phyloP scores from a whole-genome alignment of 345 rosid species.

The Excoecaria cochinchinensis region DNA sequence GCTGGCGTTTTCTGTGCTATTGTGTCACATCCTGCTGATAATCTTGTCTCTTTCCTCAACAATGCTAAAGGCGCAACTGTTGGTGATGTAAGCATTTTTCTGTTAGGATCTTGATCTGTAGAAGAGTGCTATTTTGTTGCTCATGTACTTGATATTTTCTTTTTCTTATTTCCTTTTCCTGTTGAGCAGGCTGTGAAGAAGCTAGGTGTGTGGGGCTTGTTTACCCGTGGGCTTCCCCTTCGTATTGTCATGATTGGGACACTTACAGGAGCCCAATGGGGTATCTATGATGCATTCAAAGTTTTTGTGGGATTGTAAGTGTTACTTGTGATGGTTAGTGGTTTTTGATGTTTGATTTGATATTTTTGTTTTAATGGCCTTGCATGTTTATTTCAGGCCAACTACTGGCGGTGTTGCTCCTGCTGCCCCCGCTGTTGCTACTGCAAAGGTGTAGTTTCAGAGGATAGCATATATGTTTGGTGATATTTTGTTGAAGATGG shows the following conservation, averaged over 20 bases:
- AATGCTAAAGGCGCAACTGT: constrained; percentile 96
- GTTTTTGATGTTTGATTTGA: background rate
- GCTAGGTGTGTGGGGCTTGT: constrained; percentile 84
- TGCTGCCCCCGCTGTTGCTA: constrained; percentile 31
- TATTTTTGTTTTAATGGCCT: background rate
- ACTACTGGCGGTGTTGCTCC: constrained; percentile 88
- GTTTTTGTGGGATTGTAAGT: constrained; percentile 98
- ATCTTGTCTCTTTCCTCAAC: constrained; percentile 95
- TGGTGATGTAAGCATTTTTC: constrained; percentile 67
- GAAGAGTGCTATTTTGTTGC: background rate
- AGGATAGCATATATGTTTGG: background rate
- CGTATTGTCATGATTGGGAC: constrained; percentile 99
- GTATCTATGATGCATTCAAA: constrained; percentile 93
- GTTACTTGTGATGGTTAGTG: background rate
- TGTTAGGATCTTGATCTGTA: background rate
- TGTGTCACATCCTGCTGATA: constrained; percentile 96
- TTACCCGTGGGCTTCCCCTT: constrained; percentile 95
- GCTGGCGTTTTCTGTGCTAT: constrained; percentile 91
- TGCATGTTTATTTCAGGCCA: constrained; percentile 53
- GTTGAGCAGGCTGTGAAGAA: constrained; percentile 86
- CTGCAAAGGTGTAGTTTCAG: constrained; percentile 39
- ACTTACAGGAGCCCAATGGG: constrained; percentile 98
- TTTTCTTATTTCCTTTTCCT: background rate
- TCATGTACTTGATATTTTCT: background rate
- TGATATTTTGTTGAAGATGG: constrained; percentile 2